phyloP scores from a whole-genome alignment of 257 asterid genomes.

The Capsicum rhomboideum region DNA sequence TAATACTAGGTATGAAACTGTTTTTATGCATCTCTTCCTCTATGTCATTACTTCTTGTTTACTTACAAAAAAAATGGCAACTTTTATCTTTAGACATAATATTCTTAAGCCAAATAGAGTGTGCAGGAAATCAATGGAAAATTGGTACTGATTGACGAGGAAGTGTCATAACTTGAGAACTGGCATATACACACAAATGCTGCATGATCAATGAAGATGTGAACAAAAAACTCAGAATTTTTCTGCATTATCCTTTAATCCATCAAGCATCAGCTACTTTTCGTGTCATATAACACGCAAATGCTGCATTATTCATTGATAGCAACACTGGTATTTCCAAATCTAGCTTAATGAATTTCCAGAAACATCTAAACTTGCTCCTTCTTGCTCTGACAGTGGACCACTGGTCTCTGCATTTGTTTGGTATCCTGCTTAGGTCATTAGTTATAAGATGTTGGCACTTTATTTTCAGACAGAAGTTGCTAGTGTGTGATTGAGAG shows the following conservation, averaged over 20 bases:
- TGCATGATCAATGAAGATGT: too few species aligned
- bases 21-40: background rate
- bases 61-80: background rate
- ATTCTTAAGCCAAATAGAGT: background rate
- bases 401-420: background rate
- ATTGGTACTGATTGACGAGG: background rate
- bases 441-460: background rate
- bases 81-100: background rate
- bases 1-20: background rate
- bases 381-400: background rate
- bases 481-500: background rate
- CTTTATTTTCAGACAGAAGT: background rate
- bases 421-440: background rate
- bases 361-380: background rate
- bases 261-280: background rate
- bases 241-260: background rate
- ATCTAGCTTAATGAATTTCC: background rate
- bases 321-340: background rate
- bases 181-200: too few species aligned
- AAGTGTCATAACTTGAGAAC: background rate
- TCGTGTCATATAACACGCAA: background rate
- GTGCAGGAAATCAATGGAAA: background rate
- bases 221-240: background rate
- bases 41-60: background rate
- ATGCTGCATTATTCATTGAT: background rate